These are phyloP conservation scores for Gardenia jasminoides DNA, from an alignment of 257 asterid species.

Conservation along the genomic window DNA sequence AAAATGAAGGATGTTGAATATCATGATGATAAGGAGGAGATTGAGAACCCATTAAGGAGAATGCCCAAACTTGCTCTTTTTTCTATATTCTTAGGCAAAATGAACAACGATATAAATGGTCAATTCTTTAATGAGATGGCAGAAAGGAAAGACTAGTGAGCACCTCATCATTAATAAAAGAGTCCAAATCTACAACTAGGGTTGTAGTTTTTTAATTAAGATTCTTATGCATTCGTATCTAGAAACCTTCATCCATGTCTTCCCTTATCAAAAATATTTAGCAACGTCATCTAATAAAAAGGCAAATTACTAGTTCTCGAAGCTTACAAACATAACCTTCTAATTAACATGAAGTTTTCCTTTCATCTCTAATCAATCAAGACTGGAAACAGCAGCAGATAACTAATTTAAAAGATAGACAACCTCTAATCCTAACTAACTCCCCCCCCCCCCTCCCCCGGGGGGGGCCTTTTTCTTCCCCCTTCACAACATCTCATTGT, in stretches of 20 bases:
- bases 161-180: no score
- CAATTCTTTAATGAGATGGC: no score
- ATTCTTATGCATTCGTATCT: neutral
- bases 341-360: neutral
- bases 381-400: neutral
- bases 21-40: no score
- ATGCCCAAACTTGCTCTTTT: no score
- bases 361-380: neutral
- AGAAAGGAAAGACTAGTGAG: no score
- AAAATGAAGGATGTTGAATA: no score
- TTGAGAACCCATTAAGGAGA: no score
- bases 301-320: neutral
- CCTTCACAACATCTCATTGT: conserved; percentile 29
- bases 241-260: neutral
- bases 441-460: no score
- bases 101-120: no score
- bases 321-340: neutral
- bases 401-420: neutral
- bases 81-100: no score
- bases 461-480: neutral
- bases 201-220: no score
- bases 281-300: neutral
- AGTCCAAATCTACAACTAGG: no score
- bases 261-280: neutral
- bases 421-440: neutral